Conservation (phyloP, 129 eudicot species). For the Pulicaria dysenterica region DNA sequence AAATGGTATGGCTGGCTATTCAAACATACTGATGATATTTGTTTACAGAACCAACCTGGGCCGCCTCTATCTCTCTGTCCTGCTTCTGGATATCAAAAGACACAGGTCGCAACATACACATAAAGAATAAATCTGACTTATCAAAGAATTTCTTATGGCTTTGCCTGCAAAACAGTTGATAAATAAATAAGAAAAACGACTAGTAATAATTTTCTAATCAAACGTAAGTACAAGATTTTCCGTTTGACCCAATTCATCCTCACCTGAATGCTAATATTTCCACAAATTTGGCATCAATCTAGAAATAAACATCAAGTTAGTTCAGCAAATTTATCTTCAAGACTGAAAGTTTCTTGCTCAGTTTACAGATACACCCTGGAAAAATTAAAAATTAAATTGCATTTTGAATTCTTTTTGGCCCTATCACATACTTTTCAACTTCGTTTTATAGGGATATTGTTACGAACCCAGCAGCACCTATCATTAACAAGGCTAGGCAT, state of each 20-base stretch:
- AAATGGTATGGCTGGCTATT: not conserved
- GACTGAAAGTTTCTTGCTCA: not conserved
- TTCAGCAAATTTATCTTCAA: not conserved
- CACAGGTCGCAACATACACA: slow-evolving; percentile 61
- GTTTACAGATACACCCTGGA: not conserved
- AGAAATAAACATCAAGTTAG: not conserved
- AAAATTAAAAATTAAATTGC: too few relatives aligned
- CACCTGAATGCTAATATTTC: slow-evolving; percentile 68
- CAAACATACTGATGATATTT: not conserved
- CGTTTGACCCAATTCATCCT: not conserved
- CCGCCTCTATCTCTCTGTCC: slow-evolving; percentile 70
- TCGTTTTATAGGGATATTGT: not conserved
- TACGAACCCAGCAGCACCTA: not conserved
- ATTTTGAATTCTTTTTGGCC: not conserved
- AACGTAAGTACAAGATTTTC: not conserved
- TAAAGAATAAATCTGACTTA: slow-evolving; percentile 65
- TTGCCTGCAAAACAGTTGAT: slow-evolving; percentile 44
- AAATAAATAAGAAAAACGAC: not conserved
- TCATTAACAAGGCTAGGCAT: not conserved
- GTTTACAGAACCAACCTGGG: slow-evolving; percentile 46
- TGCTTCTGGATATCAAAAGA: slow-evolving; percentile 53
- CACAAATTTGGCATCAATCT: slow-evolving; percentile 55
- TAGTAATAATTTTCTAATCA: not conserved
- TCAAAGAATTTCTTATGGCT: slow-evolving; percentile 57
- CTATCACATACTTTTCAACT: not conserved